Evolutionary conservation across 331 rosid species (phyloP), one percentile per base, ranked within the genome.

Genomic region (Cydonia oblonga): DNA sequence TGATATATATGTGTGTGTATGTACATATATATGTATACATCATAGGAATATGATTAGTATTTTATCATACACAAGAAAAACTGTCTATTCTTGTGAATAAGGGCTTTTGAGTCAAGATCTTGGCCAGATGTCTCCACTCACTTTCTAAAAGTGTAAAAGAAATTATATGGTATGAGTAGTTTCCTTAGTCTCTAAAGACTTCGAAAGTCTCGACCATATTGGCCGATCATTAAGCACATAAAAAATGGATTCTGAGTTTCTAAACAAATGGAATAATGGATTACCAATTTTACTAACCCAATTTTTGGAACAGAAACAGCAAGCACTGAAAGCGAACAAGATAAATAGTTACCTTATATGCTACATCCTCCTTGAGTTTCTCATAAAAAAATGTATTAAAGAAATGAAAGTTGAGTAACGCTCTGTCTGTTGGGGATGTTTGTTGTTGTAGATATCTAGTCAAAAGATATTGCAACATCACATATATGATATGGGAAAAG

Each of bases 371-470:
- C 82, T 84, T 87, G 66, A 93, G 96, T 92, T 93, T 93, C 70
- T 86, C 75, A 83, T 91, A 95, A 78, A 95, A 95, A 84, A 85
- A 95, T 32, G 98, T 95, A 76, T 91, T 95, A 78, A 95, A 87
- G 78, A 95, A 88, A 81, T 91, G 96, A 85, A 81, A 95, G 73
- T 86, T 88, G 19, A 73, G 76, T 68, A 68, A 79, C 46, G 84
- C 82, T 63, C 68, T 78, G 75, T 78, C 72, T 76, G 85, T 64
- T 73, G 80, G 81, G 78, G 89, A 85, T 69, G 88, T 88, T 75
- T 84, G 96, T 76, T 85, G 91, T 80, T 86, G 89, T 78, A 95
- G 76, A 81, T 89, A 91, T 76, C 98, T 95, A 81, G 74, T 76
- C 78, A 83, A 79, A 71, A 24, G 22, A 61, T 61, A 61, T 61